Evolutionary conservation across 306 rosid species (phyloP).

Genomic region (Hylodesmum podocarpum): DNA sequence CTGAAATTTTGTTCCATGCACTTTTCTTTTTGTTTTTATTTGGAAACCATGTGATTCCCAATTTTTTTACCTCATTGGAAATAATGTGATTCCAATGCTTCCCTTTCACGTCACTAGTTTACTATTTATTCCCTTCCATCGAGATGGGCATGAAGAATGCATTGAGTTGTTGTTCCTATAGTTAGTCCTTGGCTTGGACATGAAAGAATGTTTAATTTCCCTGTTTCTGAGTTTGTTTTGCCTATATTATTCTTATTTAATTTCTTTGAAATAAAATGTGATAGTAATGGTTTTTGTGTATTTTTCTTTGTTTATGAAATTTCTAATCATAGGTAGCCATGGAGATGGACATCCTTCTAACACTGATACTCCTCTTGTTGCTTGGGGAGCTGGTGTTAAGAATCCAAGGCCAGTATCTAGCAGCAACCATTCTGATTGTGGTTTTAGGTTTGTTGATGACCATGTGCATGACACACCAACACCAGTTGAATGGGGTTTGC

Average conservation of each 20-base stretch:
- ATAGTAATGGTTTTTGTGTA: constrained; percentile 24
- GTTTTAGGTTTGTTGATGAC: constrained; percentile 74
- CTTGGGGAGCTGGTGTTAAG: constrained; percentile 91
- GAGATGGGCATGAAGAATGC: background rate
- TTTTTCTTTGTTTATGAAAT: background rate
- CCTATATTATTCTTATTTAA: background rate
- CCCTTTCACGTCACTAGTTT: background rate
- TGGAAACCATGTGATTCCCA: too few relatives aligned
- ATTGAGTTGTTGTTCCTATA: background rate
- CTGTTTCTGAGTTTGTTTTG: constrained; percentile 2
- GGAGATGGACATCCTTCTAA: constrained; percentile 96
- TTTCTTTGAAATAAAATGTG: constrained; percentile 20
- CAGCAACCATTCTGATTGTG: constrained; percentile 72
- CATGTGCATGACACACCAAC: constrained; percentile 82
- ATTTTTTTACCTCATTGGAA: background rate
- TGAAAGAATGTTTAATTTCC: constrained; percentile 15
- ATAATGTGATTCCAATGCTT: background rate
- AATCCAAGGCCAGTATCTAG: constrained; percentile 66
- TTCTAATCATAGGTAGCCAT: constrained; percentile 66
- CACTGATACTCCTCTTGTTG: constrained; percentile 95
- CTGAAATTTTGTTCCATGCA: background rate
- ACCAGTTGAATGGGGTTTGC: constrained; percentile 82
- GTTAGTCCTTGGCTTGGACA: constrained; percentile 5
- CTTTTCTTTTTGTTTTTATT: too few relatives aligned
- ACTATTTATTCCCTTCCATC: background rate